Base-by-base conservation (phyloP, 208 protist genomes). In the Histomonas meleagridis region DNA sequence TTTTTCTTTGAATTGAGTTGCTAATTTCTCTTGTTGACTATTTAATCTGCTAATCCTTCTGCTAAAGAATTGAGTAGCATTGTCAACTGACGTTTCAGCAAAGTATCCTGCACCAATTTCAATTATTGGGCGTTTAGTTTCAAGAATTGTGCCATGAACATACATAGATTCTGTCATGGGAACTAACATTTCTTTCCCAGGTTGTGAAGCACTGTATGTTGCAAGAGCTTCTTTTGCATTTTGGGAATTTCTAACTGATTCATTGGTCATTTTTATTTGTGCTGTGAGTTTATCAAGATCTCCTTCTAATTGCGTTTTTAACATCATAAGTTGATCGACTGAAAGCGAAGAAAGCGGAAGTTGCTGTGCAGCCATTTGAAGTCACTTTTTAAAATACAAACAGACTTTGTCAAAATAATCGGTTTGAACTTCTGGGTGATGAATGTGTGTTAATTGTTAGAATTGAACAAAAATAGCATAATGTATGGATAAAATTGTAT, bases 151-250 rank as follows among this genome's bases (percentile, higher is more conserved):
- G 12, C 76, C 76, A 35, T 40, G 43, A 51, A 86, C 46, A 28
- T 86, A 86, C 43, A 86, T 43, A 38, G 46, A 55, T 55, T 86
- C 76, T 38, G 76, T 86, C n/a, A 86, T 86, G 51, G 76, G 76
- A 48, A 86, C 46, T 10, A 86, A 46, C 76, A 86, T 86, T 46
- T 43, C 46, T 49, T 55, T 86, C 0, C 76, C 76, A 38, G 76
- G 1, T 28, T 86, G 46, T 38, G 46, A 26, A 55, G 76, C 18
- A 32, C 46, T 38, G 46, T 55, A 86, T 55, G 51, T 40, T 26
- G 43, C 38, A 51, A 86, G 46, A 5, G 43, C 40, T 1, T 43
- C 76, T 55, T 55, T 86, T 12, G 76, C 76, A 38, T 32, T 5
- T 16, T 86, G 40, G 23, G 76, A 40, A 57, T 86, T 86, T 12